Base-by-base conservation (phyloP, 257 asterid genomes). In the Salvia splendens region DNA sequence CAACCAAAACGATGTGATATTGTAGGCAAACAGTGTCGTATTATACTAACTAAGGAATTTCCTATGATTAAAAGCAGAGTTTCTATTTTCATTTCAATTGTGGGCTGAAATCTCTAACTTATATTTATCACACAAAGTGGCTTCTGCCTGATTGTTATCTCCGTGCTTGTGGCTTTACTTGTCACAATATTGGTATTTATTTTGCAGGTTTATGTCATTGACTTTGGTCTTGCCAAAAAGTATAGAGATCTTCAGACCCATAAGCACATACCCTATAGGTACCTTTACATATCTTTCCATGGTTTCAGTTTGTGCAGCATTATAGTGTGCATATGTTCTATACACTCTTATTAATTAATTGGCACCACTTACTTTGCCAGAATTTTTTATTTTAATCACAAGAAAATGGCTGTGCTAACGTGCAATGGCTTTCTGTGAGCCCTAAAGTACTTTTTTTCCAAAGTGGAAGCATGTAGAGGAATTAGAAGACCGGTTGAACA, bases 151-250 rank as follows among this genome's bases (percentile, higher is more conserved):
- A 61, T 32, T 67, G 60, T 67, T 63, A 35, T 52, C 5, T 20
- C n/a, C 65, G 14, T 57, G 68, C n/a, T 56, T 12, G n/a, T 72
- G 78, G 51, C 36, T 59, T 48, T 66, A 40, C 28, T 58, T 51
- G 30, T 60, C 10, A 59, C 61, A 43, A 28, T 7, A 49, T 30
- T 20, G 45, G 60, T 72, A 62, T 65, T 43, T 62, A 54, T 67
- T 24, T 24, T 82, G 65, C 82, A 91, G 97, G 97, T 91, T 51
- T 91, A 88, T 42, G 32, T 85, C 42, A 91, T 91, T 66, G 96
- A 88, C 80, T 91, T 88, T 79, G 97, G 97, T 73, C 95, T 88
- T 73, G 96, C 97, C 59, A 91, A 91, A 63, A 86, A 89, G 78
- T 91, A 83, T 51, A 86, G 96, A 70, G 96, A 88, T 64, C 87